Percentiles rank a stretch among this genome's conserved stretches.
These are phyloP conservation scores for Exophiala sideris DNA, from an alignment of 2,329 filamentous ascomycete genomes.

Conservation along the genomic window DNA sequence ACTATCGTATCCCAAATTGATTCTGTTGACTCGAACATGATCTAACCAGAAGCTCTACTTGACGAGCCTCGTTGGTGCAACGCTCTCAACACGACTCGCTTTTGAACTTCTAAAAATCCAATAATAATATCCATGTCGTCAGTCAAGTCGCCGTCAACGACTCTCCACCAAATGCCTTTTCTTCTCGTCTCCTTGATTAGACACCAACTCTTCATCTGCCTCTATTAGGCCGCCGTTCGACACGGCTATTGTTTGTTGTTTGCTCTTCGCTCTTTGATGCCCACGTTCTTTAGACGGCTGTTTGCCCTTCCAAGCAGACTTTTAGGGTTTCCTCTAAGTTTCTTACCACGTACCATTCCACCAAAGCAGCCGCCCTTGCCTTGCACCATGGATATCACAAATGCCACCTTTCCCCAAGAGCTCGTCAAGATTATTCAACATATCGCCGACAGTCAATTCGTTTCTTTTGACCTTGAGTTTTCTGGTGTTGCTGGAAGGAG, in stretches of 20 bases:
- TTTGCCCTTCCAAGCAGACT: slow-evolving; percentile 14
- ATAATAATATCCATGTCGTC: not conserved
- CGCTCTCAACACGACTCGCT: too few relatives aligned
- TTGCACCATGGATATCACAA: slow-evolving; percentile 27
- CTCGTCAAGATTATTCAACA: slow-evolving; percentile 51
- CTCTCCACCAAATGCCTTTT: not conserved
- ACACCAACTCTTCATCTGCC: not conserved
- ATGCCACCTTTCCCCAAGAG: slow-evolving; percentile 22
- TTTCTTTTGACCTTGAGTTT: slow-evolving; percentile 64
- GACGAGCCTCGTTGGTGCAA: too few relatives aligned
- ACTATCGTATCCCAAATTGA: not conserved
- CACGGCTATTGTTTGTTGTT: not conserved
- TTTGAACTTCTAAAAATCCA: too few relatives aligned
- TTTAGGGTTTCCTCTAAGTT: slow-evolving; percentile 16
- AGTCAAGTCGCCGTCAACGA: not conserved
- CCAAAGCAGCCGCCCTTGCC: not conserved
- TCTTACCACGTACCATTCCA: slow-evolving; percentile 1
- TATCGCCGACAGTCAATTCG: slow-evolving; percentile 58
- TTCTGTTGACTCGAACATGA: not conserved
- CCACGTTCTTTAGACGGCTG: slow-evolving; percentile 9
- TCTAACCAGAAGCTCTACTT: too few relatives aligned
- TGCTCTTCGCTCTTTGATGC: slow-evolving; percentile 8
- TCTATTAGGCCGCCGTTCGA: not conserved
- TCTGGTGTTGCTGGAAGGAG: slow-evolving; percentile 55
- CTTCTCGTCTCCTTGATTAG: not conserved